Evolutionary conservation across 225 moss, liverwort and hornwort genomes (phyloP), one percentile per base, ranked within the genome.

Genomic region (Pseudisothecium myosuroides): DNA sequence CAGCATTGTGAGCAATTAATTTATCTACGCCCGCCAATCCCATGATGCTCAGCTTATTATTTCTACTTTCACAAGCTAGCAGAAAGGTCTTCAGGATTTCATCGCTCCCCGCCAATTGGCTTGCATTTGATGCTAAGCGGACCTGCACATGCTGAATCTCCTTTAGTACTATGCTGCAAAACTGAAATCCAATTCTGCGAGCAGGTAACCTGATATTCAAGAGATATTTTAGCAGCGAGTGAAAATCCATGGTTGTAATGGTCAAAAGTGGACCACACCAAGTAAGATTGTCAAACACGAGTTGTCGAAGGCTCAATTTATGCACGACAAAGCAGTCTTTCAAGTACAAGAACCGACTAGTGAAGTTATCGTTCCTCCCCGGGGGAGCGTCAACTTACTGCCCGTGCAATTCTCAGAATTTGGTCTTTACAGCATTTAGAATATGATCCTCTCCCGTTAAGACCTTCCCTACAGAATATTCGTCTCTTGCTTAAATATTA

Each of bases 21-120:
- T 99, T 99, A 67, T 99, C 97, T 83, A 99, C 93, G 90, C 99
- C 96, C 52, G 96, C 92, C 78, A 99, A 85, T 81, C 99, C 99
- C 93, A 99, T 93, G 55, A 95, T 95, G 94, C 96, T 96, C 93
- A 99, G 87, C 92, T 97, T 99, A 83, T 92, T 93, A 87, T 95
- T 97, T 83, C 94, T 96, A 71, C 96, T 96, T 83, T 99, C 97
- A 90, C 99, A 97, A 73, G 99, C 99, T 78, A 97, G 92, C 72
- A 99, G 92, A 92, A 97, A 99, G 62, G 96, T 95, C 90, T 95
- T 95, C 85, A 99, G 86, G 69, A 96, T 94, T 72, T 99, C 97
- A 92, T 97, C 99, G 83, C 95, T 95, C 65, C 93, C 93, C 52
- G 94, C 94, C 56, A 99, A 89, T 86, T 97, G 95, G 77, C 92